These are phyloP conservation scores for Diaporthe citri DNA, from an alignment of 2,329 filamentous ascomycete species.

Conservation along the genomic window DNA sequence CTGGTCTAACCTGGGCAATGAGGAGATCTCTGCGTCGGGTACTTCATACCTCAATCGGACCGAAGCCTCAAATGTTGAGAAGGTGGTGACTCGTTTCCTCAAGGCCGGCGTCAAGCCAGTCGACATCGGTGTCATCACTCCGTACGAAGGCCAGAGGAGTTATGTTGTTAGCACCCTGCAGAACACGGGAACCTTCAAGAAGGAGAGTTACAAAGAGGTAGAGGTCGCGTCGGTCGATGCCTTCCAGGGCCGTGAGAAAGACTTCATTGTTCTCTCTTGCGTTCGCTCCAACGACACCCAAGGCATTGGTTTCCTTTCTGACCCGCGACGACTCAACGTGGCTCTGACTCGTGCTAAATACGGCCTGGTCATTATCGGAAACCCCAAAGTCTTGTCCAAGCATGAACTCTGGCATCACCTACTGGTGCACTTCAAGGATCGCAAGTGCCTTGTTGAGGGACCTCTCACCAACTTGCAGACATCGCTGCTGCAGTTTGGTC, in stretches of 20 bases:
- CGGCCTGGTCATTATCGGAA: constrained; percentile 94
- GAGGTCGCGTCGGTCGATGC: constrained; percentile 98
- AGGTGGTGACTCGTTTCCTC: constrained; percentile 98
- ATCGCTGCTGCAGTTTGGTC: constrained; percentile 93
- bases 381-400: constrained; percentile 97
- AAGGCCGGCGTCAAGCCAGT: constrained; percentile 95
- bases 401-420: constrained; percentile 98
- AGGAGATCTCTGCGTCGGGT: constrained; percentile 97
- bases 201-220: constrained; percentile 98
- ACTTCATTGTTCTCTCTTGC: constrained; percentile 97
- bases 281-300: constrained; percentile 99
- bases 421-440: constrained; percentile 95
- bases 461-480: constrained; percentile 96
- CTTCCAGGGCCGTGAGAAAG: constrained; percentile 98
- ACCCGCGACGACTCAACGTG: constrained; percentile 96
- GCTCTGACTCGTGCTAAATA: constrained; percentile 97
- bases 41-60: constrained; percentile 98
- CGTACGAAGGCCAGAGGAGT: constrained; percentile 97
- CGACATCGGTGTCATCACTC: constrained; percentile 97
- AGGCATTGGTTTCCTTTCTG: constrained; percentile 98
- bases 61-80: constrained; percentile 97
- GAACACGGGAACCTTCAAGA: constrained; percentile 95
- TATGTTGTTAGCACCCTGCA: constrained; percentile 99
- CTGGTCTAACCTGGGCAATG: constrained; percentile 97
- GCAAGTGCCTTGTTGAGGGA: constrained; percentile 94